phyloP scores from a whole-genome alignment of 306 rosid genomes.

The Cicer chorassanicum region DNA sequence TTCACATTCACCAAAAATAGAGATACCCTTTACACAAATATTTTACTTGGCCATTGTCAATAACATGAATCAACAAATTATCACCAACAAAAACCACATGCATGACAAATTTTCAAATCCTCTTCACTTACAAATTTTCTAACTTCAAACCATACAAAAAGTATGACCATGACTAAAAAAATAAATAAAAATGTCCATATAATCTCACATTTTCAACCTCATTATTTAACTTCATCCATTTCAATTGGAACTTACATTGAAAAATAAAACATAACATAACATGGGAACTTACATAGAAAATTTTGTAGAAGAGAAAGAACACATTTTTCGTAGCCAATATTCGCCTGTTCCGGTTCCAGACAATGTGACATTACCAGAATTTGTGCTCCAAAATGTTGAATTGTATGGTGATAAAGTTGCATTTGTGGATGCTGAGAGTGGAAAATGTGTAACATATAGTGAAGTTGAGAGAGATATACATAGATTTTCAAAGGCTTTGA shows the following conservation, averaged over 20 bases:
- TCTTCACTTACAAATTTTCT: conserved; percentile 49
- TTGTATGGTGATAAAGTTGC: conserved; percentile 73
- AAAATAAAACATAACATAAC: background rate
- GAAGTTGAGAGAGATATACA: conserved; percentile 65
- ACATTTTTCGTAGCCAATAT: conserved; percentile 64
- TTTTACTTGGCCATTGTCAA: conserved; percentile 42
- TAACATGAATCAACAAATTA: conserved; percentile 63
- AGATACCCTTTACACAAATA: conserved; percentile 24
- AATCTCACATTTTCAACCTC: conserved; percentile 39
- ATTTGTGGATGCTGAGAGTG: conserved; percentile 79
- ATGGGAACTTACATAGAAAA: conserved; percentile 54
- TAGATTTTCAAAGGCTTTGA: conserved; percentile 78
- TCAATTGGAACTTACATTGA: conserved; percentile 10
- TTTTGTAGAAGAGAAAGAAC: conserved; percentile 54
- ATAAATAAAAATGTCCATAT: background rate
- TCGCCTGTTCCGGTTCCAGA: conserved; percentile 67
- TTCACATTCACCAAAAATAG: conserved; percentile 21
- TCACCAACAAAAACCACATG: conserved; percentile 53
- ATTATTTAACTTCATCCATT: conserved; percentile 15
- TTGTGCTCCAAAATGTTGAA: conserved; percentile 73
- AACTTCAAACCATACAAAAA: conserved; percentile 46
- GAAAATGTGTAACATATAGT: conserved; percentile 64
- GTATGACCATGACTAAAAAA: conserved; percentile 38
- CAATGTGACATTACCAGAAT: conserved; percentile 74
- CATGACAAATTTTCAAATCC: conserved; percentile 39